These are phyloP conservation scores for Fomitiporia mediterranea DNA, from an alignment of 1,284 basidiomycete species.

Conservation along the genomic window DNA sequence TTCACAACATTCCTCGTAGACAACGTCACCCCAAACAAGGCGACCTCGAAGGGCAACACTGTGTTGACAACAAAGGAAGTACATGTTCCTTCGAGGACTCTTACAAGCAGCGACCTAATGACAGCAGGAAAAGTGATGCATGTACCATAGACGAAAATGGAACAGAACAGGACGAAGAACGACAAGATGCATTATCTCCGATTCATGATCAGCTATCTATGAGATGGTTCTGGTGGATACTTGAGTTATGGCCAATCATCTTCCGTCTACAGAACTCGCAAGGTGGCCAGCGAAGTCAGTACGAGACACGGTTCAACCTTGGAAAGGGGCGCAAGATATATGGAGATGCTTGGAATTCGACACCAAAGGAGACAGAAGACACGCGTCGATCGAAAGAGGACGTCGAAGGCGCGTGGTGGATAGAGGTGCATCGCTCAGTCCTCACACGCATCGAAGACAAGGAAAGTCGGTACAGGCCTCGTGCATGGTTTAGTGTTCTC, in stretches of 20 bases:
- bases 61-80: not conserved
- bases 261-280: not conserved
- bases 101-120: not conserved
- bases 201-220: not conserved
- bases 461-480: not conserved
- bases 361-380: not conserved
- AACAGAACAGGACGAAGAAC: not conserved
- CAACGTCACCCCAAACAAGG: too few relatives aligned
- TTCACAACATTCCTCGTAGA: constrained; percentile 9
- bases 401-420: not conserved
- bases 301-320: not conserved
- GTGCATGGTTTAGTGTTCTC: not conserved
- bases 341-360: not conserved
- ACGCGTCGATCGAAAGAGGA: too few relatives aligned
- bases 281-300: not conserved
- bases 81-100: not conserved
- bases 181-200: not conserved
- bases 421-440: constrained; percentile 7
- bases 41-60: too few relatives aligned
- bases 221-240: not conserved
- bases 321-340: constrained; percentile 5
- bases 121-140: constrained; percentile 20
- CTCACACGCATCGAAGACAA: not conserved
- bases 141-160: constrained; percentile 9
- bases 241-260: not conserved